phyloP scores from a whole-genome alignment of 805 yeast species.

The Hanseniaspora hatyaiensis region DNA sequence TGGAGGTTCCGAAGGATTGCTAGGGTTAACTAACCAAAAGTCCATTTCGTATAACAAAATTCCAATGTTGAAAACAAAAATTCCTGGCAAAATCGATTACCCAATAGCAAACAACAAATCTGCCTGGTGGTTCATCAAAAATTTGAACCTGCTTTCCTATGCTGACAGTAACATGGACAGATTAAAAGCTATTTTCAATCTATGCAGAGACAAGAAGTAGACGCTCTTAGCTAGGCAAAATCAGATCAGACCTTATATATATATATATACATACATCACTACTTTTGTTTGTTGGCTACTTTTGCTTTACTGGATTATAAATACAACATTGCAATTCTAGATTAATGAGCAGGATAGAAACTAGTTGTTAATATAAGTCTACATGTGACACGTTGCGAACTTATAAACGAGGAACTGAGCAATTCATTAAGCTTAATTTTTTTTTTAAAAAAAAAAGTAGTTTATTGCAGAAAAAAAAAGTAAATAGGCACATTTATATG shows the following conservation, averaged over 20 bases:
- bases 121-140: conserved; percentile 81
- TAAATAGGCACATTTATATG: no score
- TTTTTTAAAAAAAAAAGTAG: no score
- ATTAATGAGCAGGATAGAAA: no score
- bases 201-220: conserved; percentile 37
- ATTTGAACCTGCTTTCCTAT: conserved; percentile 76
- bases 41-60: conserved; percentile 76
- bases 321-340: no score
- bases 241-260: not conserved
- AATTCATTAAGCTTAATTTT: no score
- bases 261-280: not conserved
- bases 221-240: not conserved
- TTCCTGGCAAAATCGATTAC: conserved; percentile 83
- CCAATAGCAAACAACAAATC: conserved; percentile 70
- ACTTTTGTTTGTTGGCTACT: not conserved
- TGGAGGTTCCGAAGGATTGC: conserved; percentile 94
- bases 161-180: conserved; percentile 62
- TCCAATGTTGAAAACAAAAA: conserved; percentile 64
- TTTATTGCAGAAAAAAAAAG: no score
- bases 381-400: no score
- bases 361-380: no score
- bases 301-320: no score
- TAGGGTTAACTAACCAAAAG: conserved; percentile 79
- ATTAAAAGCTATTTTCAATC: conserved; percentile 40
- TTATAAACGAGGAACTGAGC: no score